Base-by-base conservation (phyloP, 2,329 filamentous ascomycete species). In the Alternaria sp. region DNA sequence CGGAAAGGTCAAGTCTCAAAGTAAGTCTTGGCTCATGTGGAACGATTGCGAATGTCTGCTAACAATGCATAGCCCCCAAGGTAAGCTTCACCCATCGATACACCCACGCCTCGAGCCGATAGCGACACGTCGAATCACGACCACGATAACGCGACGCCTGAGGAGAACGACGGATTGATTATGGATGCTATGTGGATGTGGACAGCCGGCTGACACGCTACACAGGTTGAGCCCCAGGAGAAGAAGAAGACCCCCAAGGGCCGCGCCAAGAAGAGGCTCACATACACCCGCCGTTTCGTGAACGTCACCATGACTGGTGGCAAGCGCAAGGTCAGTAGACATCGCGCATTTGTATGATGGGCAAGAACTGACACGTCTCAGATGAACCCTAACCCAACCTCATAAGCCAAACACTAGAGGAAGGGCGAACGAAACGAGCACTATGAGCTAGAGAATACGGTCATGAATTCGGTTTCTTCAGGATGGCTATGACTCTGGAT, bases 241-340 rank as follows among this genome's bases (percentile, higher is more conserved):
- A 97, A 97, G 91, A 87, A 92, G 86, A 97, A 98, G 92, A 88
- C 87, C 78, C 94, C 95, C 82, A 97, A 97, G 90, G 95, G 95
- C 82, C 94, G 95, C 82, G 95, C 95, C 78, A 93, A 96, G 87
- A 98, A 98, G 94, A 90, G 95, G 81, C 90, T 96, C 83, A 90
- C 89, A 84, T 97, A 97, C 90, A 97, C 93, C 78, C 92, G 95
- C 84, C 94, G 95, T 81, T 98, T 98, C 88, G 94, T 98, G 78
- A 97, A 98, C 87, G 94, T 98, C 82, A 96, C 93, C 81, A 89
- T 97, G 86, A 96, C 94, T 74, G 94, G 94, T 84, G 95, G 95
- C 87, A 98, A 98, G 94, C 89, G 95, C 85, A 97, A 97, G 93
- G 93, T 96, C 84, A 81, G 86, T 73, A 54, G 74, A 77, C 15